These are phyloP conservation scores for Lactarius tabidus DNA, from an alignment of 768 basidiomycete genomes.

Conservation along the genomic window DNA sequence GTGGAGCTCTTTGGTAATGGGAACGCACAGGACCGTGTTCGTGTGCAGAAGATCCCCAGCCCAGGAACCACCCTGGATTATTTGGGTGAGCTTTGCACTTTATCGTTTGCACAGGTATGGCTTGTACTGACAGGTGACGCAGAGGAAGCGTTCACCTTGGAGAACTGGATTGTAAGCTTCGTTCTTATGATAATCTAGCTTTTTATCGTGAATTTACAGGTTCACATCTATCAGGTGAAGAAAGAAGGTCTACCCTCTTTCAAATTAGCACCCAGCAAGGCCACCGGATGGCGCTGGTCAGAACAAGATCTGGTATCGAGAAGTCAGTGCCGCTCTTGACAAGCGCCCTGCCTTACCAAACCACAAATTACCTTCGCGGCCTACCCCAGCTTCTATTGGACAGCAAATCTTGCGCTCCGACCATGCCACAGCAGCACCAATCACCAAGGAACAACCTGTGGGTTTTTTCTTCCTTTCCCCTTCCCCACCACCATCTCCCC, in stretches of 20 bases:
- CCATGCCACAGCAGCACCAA: too few species aligned
- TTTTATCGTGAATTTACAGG: slow-evolving; percentile 38
- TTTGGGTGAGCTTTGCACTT: slow-evolving; percentile 56
- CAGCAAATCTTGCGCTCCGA: slow-evolving; percentile 6
- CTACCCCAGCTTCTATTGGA: slow-evolving; percentile 14
- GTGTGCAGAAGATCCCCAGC: slow-evolving; percentile 78
- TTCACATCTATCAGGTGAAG: slow-evolving; percentile 93
- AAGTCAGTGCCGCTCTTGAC: slow-evolving; percentile 24
- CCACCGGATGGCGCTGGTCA: slow-evolving; percentile 14
- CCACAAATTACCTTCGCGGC: slow-evolving; percentile 11
- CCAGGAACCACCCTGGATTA: slow-evolving; percentile 80
- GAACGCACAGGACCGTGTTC: slow-evolving; percentile 77
- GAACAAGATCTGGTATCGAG: slow-evolving; percentile 16
- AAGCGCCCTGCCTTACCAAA: slow-evolving; percentile 17
- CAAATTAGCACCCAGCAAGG: slow-evolving; percentile 14
- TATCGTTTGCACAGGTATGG: neutral
- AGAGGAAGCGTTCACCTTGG: slow-evolving; percentile 98
- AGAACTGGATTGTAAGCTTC: slow-evolving; percentile 93
- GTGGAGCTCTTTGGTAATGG: slow-evolving; percentile 78
- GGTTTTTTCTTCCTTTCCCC: too few species aligned
- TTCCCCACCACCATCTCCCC: too few species aligned
- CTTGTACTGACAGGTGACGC: slow-evolving; percentile 9
- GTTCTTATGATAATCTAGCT: neutral
- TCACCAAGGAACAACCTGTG: too few species aligned
- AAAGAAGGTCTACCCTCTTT: slow-evolving; percentile 61